Evolutionary conservation across 2,329 filamentous ascomycete species (phyloP).

Genomic region (Akanthomyces uredinophilus): DNA sequence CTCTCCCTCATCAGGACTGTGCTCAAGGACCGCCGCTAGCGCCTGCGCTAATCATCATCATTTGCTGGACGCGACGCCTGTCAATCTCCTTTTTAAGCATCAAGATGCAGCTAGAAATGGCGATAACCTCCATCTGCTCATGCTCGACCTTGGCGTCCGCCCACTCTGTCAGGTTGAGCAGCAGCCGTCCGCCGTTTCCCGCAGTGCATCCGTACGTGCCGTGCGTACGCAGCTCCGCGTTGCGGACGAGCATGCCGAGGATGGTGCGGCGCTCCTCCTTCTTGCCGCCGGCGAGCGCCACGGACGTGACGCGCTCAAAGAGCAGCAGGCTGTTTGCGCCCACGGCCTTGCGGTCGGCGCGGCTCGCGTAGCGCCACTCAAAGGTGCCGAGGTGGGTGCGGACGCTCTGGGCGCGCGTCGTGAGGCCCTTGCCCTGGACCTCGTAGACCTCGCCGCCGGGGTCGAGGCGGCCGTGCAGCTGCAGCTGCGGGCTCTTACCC

Average conservation of each 20-base stretch:
- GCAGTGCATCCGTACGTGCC: slow-evolving; percentile 35
- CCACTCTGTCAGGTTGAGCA: slow-evolving; percentile 37
- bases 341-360: slow-evolving; percentile 39
- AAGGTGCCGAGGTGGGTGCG: slow-evolving; percentile 45
- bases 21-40: slow-evolving; percentile 17
- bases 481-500: slow-evolving; percentile 44
- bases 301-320: slow-evolving; percentile 41
- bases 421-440: slow-evolving; percentile 32
- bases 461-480: slow-evolving; percentile 17
- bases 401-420: slow-evolving; percentile 43
- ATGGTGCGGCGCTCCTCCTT: slow-evolving; percentile 26
- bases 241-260: slow-evolving; percentile 42
- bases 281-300: slow-evolving; percentile 24
- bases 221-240: slow-evolving; percentile 32
- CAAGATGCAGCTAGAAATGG: slow-evolving; percentile 50
- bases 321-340: slow-evolving; percentile 42
- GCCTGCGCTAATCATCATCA: slow-evolving; percentile 37
- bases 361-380: slow-evolving; percentile 51
- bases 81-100: slow-evolving; percentile 65
- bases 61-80: slow-evolving; percentile 47
- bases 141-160: slow-evolving; percentile 28
- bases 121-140: slow-evolving; percentile 42
- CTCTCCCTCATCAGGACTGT: background rate
- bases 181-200: slow-evolving; percentile 46
- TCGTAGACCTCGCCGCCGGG: slow-evolving; percentile 23